Conservation (phyloP, 495 filamentous ascomycete species). For the Neurospora sublineolata region DNA sequence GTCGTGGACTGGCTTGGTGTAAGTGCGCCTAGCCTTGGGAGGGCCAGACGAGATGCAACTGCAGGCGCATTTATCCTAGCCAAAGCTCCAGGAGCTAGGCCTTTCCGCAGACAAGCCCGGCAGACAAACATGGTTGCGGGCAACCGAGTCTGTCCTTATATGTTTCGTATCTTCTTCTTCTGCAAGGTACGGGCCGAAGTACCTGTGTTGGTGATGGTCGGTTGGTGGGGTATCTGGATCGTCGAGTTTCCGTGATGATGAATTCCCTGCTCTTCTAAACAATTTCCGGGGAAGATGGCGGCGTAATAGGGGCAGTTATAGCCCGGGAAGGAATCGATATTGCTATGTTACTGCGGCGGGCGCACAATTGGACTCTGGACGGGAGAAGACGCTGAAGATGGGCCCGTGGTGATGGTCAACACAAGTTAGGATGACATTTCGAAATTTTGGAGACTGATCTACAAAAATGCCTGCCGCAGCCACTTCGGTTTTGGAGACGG, state of each 20-base stretch:
- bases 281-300: neutral
- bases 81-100: constrained; percentile 1
- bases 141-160: neutral
- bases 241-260: neutral
- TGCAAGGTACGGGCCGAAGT: neutral
- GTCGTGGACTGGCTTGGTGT: neutral
- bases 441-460: neutral
- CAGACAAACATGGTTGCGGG: constrained; percentile 29
- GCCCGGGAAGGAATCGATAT: neutral
- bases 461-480: neutral
- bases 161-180: neutral
- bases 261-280: neutral
- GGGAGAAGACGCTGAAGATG: neutral
- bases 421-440: neutral
- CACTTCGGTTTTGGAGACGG: neutral
- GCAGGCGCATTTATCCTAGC: neutral
- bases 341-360: neutral
- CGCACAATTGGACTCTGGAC: neutral
- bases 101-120: constrained; percentile 23
- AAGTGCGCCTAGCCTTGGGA: neutral
- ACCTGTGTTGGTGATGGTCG: neutral
- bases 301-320: neutral
- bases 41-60: neutral
- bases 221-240: neutral
- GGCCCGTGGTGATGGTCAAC: neutral